Evolutionary conservation across 306 rosid species (phyloP), one percentile per base, ranked within the genome.

Genomic region (Pyrus pyrifolia): DNA sequence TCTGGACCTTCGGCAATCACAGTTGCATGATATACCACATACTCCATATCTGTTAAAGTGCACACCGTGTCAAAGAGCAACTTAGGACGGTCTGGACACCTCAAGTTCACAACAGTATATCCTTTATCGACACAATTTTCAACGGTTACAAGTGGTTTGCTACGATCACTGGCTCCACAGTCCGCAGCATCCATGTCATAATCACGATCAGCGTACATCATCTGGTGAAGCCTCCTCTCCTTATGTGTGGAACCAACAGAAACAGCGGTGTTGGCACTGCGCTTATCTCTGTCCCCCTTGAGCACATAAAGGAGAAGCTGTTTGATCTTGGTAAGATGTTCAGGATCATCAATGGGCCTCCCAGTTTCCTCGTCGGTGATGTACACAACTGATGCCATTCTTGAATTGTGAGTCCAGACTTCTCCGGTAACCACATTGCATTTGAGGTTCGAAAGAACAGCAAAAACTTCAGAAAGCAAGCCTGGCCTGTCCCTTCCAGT

Each of bases 181-280:
- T 86, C 88, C 27, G 75, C 74, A 64, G 83, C 86, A 19, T 70
- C 80, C 15, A 77, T 62, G 57, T 89, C 97, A 66, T 92, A 95
- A 84, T 95, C 99, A 2, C 99, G 99, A 75, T 92, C 97, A 6
- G 96, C 99, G 40, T 95, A 95, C 99, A 95, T 95, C 97, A 95
- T 81, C 74, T 95, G 99, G 59, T 95, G 99, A 80, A 95, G 88
- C 87, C 99, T 88, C 85, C 99, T 85, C 46, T 95, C 97, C 91
- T 95, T 95, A 75, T 95, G 97, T 72, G 99, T 95, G 59, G 97
- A 92, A 68, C 86, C 93, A 81, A 92, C 85, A 11, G 99, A 95
- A 79, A 95, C 97, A 30, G 93, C 93, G 65, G 96, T 95, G 80
- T 95, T 95, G 76, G 97, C 97, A 53, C 85, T 83, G 79, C 89